Evolutionary conservation across 306 rosid species (phyloP), one percentile per base, ranked within the genome.

Genomic region (Abrus pulchellus): DNA sequence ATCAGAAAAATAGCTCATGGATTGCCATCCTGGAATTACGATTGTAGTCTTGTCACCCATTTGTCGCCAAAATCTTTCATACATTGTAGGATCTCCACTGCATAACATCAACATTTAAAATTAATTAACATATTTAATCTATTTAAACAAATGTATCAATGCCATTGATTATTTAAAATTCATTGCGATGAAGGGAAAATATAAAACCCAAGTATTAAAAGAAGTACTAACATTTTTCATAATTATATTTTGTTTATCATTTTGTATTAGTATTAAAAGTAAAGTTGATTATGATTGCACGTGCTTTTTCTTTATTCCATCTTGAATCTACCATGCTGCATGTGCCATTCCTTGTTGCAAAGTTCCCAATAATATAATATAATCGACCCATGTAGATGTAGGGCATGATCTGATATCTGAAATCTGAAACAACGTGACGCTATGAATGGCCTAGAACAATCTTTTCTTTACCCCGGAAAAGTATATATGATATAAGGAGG

Each of bases 71-170:
- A 73, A 94, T 9, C 47, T 78, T 78, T 89, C 98, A 30, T 90
- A 92, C 92, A 90, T 84, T 5, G 86, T 94, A 9, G 98, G 98
- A 52, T 94, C 98, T 14, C 98, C 98, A 9, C 98, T 94, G 91
- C 89, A 78, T 40, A 61, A 9, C 59, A 76, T 9, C 56, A 54
- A 52, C 59, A 55, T 38, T 57, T 8, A 12, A 33, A 74, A 38
- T 80, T 32, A 80, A 84, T 80, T 30, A 72, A 20, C 80, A 68
- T 73, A 62, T 53, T 2, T 0, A 9, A 43, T 45, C 69, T 63
- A 49, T 14, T n/a, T 55, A 28, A 56, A 71, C 72, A 53, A 63
- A 70, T 20, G 20, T 20, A 20, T 20, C 20, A 20, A 47, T 64
- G 38, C 75, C 54, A 56, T 50, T 43, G 48, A 74, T 55, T 34